Base-by-base conservation (phyloP, 169 alveolate genomes). In the Cryptosporidium sp. region DNA sequence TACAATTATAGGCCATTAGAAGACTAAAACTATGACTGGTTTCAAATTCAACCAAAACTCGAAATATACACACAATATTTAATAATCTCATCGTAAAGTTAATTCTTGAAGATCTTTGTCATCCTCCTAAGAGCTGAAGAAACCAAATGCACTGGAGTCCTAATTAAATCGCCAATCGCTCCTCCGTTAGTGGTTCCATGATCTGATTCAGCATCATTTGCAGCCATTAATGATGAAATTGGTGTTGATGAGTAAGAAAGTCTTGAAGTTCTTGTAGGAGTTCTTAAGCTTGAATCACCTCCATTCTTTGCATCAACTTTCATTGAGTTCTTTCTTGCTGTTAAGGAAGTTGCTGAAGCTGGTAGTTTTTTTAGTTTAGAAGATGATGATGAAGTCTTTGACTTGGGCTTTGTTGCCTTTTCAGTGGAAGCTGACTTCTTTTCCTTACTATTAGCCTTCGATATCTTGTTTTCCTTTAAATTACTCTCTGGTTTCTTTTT, bases 101-200 rank as follows among this genome's bases (percentile, higher is more conserved):
- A 80, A 58, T 80, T 80, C 62, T 80, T 80, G 53, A 80, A 80
- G 29, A 80, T 80, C 14, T 70, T 65, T 16, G 72, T 65, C 33
- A 80, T 67, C 51, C 75, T 80, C 23, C 89, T 29, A 1, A 80
- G 33, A 29, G 89, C 89, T 9, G 89, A 80, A 16, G 89, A 80
- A 44, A 80, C 89, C 45, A 62, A 45, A 62, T 62, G 45, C 18
- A 80, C 89, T 10, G 89, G 89, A 39, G 89, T 80, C 70, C 75
- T 80, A 44, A 80, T 80, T 21, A 80, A 62, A 21, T 80, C 75
- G 23, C 86, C 71, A 53, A 61, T 42, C 9, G 72, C 51, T 2
- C 72, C 72, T 65, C 72, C 72, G 29, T n/a, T 31, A 5, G 72
- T 39, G 3, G 31, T 29, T 3, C 69, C 68, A 21, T 29, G 62